Evolutionary conservation across 2,329 filamentous ascomycete species (phyloP).

Genomic region (Trichoderma citrinoviride): DNA sequence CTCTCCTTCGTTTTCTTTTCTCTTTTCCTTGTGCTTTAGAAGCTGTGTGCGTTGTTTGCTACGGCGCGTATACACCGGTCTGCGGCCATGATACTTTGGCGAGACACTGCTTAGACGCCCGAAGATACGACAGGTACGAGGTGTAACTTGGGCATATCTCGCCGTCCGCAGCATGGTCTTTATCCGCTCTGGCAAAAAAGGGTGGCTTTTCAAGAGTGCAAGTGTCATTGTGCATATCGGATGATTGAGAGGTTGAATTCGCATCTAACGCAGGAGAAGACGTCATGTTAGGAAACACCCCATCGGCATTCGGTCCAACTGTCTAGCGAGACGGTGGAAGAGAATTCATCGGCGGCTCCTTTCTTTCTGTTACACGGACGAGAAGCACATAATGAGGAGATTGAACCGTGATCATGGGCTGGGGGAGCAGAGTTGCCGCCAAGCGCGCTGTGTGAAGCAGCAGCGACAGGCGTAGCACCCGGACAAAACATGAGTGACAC

Average conservation of each 20-base stretch:
- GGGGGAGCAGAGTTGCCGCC: neutral
- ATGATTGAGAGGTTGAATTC: neutral
- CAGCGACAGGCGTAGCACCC: neutral
- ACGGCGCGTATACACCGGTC: neutral
- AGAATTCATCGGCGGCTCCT: neutral
- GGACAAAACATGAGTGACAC: neutral
- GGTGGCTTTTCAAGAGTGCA: neutral
- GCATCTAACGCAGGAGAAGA: neutral
- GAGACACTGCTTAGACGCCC: neutral
- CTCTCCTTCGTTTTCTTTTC: neutral
- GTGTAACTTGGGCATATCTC: neutral
- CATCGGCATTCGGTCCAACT: neutral
- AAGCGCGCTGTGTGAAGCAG: neutral
- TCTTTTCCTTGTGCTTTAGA: neutral
- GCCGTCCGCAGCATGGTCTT: neutral
- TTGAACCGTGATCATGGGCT: no score
- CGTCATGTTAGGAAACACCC: neutral
- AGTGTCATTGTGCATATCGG: neutral
- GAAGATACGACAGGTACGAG: neutral
- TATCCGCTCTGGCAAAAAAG: neutral
- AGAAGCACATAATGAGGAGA: neutral
- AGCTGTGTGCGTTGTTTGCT: neutral
- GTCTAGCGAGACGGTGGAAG: neutral
- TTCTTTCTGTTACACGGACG: neutral
- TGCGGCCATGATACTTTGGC: neutral